A percentile compares a stretch with the other conserved stretches of the same genome.
These are phyloP conservation scores for Suillus plorans DNA, from an alignment of 768 basidiomycete genomes.

Conservation along the genomic window DNA sequence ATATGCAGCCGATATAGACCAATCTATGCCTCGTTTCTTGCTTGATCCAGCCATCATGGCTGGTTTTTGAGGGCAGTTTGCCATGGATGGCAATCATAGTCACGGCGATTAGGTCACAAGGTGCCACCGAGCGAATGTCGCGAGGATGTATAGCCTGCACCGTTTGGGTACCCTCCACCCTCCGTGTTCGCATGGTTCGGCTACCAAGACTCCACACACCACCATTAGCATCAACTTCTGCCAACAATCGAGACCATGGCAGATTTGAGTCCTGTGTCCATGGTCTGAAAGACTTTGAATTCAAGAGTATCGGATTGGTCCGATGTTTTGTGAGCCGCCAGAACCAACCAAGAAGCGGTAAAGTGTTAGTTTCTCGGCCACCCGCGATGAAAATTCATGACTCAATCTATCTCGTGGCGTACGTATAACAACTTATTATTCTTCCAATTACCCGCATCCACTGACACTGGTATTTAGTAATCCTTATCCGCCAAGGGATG, in stretches of 20 bases:
- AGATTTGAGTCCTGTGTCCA: background rate
- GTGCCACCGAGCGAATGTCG: background rate
- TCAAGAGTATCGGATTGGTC: no score
- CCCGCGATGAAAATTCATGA: background rate
- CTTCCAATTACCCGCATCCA: background rate
- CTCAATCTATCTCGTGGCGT: background rate
- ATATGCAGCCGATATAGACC: background rate
- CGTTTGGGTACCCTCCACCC: background rate
- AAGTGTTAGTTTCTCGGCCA: background rate
- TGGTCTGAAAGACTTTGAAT: background rate
- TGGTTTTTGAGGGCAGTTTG: background rate
- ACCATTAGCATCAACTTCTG: background rate
- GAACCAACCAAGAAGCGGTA: background rate
- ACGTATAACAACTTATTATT: background rate
- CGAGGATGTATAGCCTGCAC: background rate
- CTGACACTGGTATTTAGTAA: background rate
- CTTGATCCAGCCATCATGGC: constrained; percentile 2
- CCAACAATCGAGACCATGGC: background rate
- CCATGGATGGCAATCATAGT: background rate
- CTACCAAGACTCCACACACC: background rate
- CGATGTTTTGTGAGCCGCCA: background rate
- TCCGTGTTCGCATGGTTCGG: background rate
- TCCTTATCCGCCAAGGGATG: background rate
- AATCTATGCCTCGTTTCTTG: constrained; percentile 2
- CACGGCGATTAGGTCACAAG: background rate